Percentiles rank a stretch among this genome's conserved stretches.
Evolutionary conservation across 352 stramenopile species (phyloP).

Genomic region (Phytopythium vexans): DNA sequence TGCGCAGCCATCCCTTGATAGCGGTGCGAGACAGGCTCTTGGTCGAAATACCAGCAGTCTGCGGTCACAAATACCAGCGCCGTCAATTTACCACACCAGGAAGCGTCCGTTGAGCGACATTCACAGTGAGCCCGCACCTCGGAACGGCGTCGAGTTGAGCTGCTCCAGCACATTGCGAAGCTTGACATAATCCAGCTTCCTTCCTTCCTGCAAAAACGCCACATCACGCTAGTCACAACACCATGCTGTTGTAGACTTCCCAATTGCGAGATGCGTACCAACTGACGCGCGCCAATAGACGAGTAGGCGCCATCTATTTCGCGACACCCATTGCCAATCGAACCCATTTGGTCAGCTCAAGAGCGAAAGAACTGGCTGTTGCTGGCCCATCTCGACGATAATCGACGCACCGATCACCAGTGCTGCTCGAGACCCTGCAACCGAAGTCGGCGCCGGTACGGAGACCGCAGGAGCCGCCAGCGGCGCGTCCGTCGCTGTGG

Average conservation of each 20-base stretch:
- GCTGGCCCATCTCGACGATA: no score
- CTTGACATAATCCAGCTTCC: slow-evolving; percentile 70
- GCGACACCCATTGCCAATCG: no score
- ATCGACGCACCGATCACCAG: slow-evolving; percentile 55
- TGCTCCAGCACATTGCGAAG: slow-evolving; percentile 58
- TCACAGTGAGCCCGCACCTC: slow-evolving; percentile 25
- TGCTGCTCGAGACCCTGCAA: slow-evolving; percentile 37
- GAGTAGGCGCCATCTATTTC: slow-evolving; percentile 64
- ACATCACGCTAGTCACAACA: neutral
- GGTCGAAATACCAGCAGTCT: slow-evolving; percentile 90
- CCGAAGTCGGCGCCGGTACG: slow-evolving; percentile 8
- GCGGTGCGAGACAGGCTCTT: slow-evolving; percentile 51
- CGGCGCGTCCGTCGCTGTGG: slow-evolving; percentile 8
- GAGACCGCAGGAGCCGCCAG: neutral
- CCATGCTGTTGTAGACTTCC: neutral
- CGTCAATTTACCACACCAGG: neutral
- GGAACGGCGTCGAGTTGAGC: slow-evolving; percentile 34
- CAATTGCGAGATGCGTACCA: slow-evolving; percentile 19
- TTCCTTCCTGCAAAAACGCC: slow-evolving; percentile 20
- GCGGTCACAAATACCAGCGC: neutral
- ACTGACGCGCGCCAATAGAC: slow-evolving; percentile 43
- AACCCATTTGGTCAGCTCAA: no score
- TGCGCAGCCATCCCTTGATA: slow-evolving; percentile 28
- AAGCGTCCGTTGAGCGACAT: no score
- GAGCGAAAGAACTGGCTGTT: no score